These are phyloP conservation scores for Podospora appendiculata DNA, from an alignment of 495 filamentous ascomycete genomes.

Conservation along the genomic window DNA sequence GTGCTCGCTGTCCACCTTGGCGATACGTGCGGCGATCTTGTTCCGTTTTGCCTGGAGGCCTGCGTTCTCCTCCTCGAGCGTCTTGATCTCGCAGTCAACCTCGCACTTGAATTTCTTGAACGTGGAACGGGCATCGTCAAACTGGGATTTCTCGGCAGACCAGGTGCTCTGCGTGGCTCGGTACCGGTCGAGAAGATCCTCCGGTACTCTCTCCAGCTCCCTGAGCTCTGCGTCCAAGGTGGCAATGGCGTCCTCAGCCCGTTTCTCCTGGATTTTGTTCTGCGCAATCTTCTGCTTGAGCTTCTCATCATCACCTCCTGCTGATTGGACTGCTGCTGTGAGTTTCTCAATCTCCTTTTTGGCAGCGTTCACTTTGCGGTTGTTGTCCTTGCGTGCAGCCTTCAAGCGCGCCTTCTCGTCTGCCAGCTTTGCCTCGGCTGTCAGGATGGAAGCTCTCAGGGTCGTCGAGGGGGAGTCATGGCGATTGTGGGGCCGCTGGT, in stretches of 20 bases:
- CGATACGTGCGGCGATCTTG: constrained; percentile 65
- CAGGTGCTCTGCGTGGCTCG: constrained; percentile 52
- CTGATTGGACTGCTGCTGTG: constrained; percentile 55
- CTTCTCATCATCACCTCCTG: constrained; percentile 74
- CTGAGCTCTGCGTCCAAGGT: constrained; percentile 58
- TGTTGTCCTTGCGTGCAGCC: constrained; percentile 71
- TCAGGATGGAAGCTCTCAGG: constrained; percentile 75
- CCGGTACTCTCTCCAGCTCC: constrained; percentile 57
- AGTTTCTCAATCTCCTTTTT: constrained; percentile 77
- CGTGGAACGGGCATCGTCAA: constrained; percentile 50
- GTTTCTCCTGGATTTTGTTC: constrained; percentile 70
- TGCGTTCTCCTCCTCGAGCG: constrained; percentile 58
- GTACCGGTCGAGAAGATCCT: constrained; percentile 56
- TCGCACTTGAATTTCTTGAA: constrained; percentile 54
- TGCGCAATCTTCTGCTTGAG: constrained; percentile 71
- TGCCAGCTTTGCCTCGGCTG: constrained; percentile 67
- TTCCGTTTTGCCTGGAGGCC: constrained; percentile 68
- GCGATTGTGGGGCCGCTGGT: constrained; percentile 53
- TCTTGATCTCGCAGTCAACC: constrained; percentile 55
- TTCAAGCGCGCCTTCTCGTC: constrained; percentile 72
- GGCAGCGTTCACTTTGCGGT: constrained; percentile 56
- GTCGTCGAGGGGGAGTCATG: constrained; percentile 86
- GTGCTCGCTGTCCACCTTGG: constrained; percentile 70
- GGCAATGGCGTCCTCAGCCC: constrained; percentile 64
- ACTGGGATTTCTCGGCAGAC: constrained; percentile 55